phyloP scores from a whole-genome alignment of 2,329 filamentous ascomycete species.

The Curvularia hawaiiensis region DNA sequence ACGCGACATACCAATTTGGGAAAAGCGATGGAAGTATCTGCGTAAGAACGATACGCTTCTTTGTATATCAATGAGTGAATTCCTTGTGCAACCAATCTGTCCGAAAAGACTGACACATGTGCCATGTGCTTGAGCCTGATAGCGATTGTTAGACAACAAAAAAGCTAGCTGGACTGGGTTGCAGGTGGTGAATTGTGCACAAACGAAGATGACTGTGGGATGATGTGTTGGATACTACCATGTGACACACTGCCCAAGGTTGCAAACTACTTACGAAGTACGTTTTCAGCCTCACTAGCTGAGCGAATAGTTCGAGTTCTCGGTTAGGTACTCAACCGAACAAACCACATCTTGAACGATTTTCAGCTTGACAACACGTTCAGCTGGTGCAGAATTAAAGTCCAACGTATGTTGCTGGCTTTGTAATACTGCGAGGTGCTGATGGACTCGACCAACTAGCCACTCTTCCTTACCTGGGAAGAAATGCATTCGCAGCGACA shows the following conservation, averaged over 20 bases:
- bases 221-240: background rate
- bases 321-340: background rate
- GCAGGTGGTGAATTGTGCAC: background rate
- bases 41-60: background rate
- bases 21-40: background rate
- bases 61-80: background rate
- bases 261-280: background rate
- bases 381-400: background rate
- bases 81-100: background rate
- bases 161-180: background rate
- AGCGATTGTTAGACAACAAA: background rate
- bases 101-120: background rate
- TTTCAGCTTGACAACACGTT: background rate
- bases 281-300: background rate
- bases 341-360: background rate
- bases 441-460: background rate
- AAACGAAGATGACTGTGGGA: background rate
- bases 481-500: background rate
- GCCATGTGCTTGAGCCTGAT: background rate
- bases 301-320: background rate
- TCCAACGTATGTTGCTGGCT: background rate
- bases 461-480: background rate
- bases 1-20: background rate
- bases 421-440: background rate
- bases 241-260: background rate